Evolutionary conservation across 805 yeast genomes (phyloP).

Genomic region (Candida xyloterini): DNA sequence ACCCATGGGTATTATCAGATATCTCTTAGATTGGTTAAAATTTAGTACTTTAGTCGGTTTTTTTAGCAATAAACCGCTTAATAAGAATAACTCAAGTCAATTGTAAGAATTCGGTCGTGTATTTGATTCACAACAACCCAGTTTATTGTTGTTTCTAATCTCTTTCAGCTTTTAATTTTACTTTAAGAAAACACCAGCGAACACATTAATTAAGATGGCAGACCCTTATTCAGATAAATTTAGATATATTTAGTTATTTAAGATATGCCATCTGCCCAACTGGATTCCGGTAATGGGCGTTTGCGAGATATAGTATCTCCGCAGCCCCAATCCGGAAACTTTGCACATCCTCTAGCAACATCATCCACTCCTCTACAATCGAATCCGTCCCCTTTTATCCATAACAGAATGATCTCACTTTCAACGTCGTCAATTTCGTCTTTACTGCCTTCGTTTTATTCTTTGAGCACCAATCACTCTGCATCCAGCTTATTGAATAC

Average conservation of each 20-base stretch:
- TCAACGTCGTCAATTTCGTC: conserved; percentile 34
- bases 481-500: conserved; percentile 19
- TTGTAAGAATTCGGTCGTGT: not conserved
- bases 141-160: conserved; percentile 1
- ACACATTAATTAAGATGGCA: conserved; percentile 3
- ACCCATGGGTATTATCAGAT: conserved; percentile 12
- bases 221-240: not conserved
- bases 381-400: conserved; percentile 15
- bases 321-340: conserved; percentile 6
- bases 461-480: conserved; percentile 26
- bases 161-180: conserved; percentile 1
- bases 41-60: too few species aligned
- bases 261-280: conserved; percentile 4
- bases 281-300: conserved; percentile 6
- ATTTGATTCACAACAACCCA: not conserved
- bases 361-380: conserved; percentile 2
- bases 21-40: not conserved
- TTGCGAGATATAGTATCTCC: conserved; percentile 4
- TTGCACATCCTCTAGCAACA: not conserved
- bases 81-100: not conserved
- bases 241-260: too few species aligned
- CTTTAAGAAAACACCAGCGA: conserved; percentile 2
- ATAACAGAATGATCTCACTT: conserved; percentile 29
- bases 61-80: not conserved
- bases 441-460: conserved; percentile 29